Percentiles rank a stretch among this genome's conserved stretches.
phyloP scores from a whole-genome alignment of 768 basidiomycete species.

The Amanita muscaria region DNA sequence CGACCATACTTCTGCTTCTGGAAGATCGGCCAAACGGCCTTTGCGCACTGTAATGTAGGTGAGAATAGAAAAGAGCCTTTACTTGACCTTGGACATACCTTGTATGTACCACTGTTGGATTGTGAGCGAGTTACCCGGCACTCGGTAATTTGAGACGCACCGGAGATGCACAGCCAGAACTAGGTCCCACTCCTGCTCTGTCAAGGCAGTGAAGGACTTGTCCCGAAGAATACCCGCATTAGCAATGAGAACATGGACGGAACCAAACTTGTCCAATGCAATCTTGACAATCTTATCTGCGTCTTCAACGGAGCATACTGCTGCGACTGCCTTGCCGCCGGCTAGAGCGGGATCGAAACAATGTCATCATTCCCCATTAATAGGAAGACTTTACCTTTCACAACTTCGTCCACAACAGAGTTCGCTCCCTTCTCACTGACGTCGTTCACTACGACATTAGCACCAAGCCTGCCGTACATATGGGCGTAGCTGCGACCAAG shows the following conservation, averaged over 20 bases:
- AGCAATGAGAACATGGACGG: constrained; percentile 79
- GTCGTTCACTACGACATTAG: constrained; percentile 95
- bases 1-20: constrained; percentile 94
- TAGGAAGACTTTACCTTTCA: constrained; percentile 42
- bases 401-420: constrained; percentile 80
- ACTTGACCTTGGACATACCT: constrained; percentile 34
- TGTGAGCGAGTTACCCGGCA: constrained; percentile 5
- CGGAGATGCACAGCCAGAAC: constrained; percentile 84
- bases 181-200: constrained; percentile 89
- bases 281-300: constrained; percentile 83
- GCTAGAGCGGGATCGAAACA: constrained; percentile 32
- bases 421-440: constrained; percentile 81
- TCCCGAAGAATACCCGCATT: constrained; percentile 94
- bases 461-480: constrained; percentile 89
- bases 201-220: constrained; percentile 86
- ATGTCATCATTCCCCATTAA: not conserved
- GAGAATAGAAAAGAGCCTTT: not conserved
- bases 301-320: constrained; percentile 83
- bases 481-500: constrained; percentile 88
- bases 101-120: constrained; percentile 66
- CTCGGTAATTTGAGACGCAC: constrained; percentile 18
- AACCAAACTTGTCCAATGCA: constrained; percentile 81
- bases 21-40: constrained; percentile 96
- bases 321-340: constrained; percentile 82
- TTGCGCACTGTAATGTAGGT: constrained; percentile 53